Evolutionary conservation across 2,329 filamentous ascomycete genomes (phyloP).

Genomic region (Arthrobotrys musiformis): DNA sequence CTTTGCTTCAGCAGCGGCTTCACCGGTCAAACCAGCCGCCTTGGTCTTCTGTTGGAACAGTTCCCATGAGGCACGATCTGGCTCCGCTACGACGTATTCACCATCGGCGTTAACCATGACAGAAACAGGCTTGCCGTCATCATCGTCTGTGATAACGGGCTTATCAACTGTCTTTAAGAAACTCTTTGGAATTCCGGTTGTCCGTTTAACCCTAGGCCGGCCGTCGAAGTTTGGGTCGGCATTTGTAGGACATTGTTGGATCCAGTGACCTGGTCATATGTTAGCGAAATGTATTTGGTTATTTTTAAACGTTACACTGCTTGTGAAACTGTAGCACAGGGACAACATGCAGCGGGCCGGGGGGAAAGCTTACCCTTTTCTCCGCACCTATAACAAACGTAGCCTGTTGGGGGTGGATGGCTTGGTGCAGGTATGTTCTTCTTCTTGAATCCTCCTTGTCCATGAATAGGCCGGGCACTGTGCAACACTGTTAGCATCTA

Average conservation of each 20-base stretch:
- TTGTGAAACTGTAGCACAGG: slow-evolving; percentile 35
- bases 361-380: slow-evolving; percentile 77
- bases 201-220: slow-evolving; percentile 90
- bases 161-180: slow-evolving; percentile 97
- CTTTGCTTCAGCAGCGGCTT: slow-evolving; percentile 74
- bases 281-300: slow-evolving; percentile 59
- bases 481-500: slow-evolving; percentile 54
- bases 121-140: slow-evolving; percentile 82
- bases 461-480: slow-evolving; percentile 64
- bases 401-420: slow-evolving; percentile 90
- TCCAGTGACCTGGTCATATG: slow-evolving; percentile 80
- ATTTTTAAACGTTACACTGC: background rate
- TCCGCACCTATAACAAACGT: slow-evolving; percentile 94
- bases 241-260: slow-evolving; percentile 97
- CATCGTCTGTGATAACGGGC: slow-evolving; percentile 79
- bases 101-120: slow-evolving; percentile 98
- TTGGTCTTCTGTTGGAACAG: slow-evolving; percentile 85
- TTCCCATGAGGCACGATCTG: slow-evolving; percentile 96
- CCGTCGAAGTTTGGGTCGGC: slow-evolving; percentile 96
- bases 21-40: slow-evolving; percentile 82
- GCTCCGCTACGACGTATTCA: slow-evolving; percentile 95
- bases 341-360: background rate
- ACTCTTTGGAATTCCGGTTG: slow-evolving; percentile 94
- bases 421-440: slow-evolving; percentile 74
- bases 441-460: slow-evolving; percentile 68